A percentile compares a stretch with the other conserved stretches of the same genome.
phyloP scores from a whole-genome alignment of 305 asterid species.

The Fraxinus baroniana region DNA sequence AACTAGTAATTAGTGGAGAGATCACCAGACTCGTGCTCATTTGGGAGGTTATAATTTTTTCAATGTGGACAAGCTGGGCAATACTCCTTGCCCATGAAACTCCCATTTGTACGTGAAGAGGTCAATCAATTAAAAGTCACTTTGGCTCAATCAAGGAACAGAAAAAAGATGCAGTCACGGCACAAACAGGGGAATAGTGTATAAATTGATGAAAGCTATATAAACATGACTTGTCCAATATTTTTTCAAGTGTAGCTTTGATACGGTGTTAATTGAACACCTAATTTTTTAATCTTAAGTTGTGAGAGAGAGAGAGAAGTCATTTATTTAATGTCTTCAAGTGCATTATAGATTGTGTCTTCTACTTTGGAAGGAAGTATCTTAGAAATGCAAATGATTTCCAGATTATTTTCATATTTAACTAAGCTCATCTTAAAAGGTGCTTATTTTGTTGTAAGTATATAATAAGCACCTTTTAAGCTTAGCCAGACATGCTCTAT shows the following conservation, averaged over 20 bases:
- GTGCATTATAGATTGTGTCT: background rate
- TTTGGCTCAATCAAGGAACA: background rate
- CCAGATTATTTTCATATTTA: background rate
- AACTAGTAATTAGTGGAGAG: background rate
- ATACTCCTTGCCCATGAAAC: background rate
- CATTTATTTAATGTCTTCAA: background rate
- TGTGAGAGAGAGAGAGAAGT: background rate
- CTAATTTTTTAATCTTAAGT: background rate
- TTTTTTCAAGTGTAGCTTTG: background rate
- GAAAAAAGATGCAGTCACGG: background rate
- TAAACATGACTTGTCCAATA: background rate
- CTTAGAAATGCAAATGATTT: background rate
- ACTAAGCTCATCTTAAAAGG: background rate
- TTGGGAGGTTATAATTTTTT: background rate
- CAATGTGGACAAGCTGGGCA: background rate
- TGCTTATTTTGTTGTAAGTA: background rate
- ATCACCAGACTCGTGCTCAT: background rate
- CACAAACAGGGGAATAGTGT: background rate
- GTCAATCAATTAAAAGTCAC: background rate
- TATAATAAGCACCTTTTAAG: background rate
- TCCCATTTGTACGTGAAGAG: background rate
- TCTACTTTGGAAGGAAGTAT: background rate
- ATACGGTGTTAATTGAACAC: background rate
- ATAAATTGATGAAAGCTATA: background rate
- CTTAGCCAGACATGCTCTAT: background rate